Conservation (phyloP, 257 asterid genomes). For the Plantago major region DNA sequence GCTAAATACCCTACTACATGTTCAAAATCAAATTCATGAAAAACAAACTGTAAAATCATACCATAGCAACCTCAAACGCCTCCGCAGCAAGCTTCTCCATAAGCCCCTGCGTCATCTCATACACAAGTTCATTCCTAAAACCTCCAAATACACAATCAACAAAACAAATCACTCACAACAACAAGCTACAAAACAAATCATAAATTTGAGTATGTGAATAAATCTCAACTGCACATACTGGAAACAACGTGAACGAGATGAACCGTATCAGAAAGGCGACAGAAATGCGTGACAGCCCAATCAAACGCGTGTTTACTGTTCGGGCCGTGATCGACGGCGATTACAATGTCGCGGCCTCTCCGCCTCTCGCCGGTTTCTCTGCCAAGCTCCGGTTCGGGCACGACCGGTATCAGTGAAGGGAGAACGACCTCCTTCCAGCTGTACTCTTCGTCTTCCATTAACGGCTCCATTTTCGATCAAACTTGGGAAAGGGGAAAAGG, state of each 20-base stretch:
- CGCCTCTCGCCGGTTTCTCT: conserved; percentile 79
- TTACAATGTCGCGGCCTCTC: conserved; percentile 76
- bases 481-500: background rate
- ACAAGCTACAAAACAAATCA: no score
- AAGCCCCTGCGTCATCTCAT: conserved; percentile 54
- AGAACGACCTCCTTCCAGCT: conserved; percentile 71
- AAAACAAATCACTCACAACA: background rate
- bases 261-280: conserved; percentile 85
- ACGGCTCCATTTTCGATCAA: conserved; percentile 41
- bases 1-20: no score
- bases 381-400: conserved; percentile 60
- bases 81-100: conserved; percentile 87
- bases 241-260: conserved; percentile 78
- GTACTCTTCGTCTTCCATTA: conserved; percentile 78
- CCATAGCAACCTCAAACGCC: conserved; percentile 87
- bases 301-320: conserved; percentile 93
- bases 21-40: no score
- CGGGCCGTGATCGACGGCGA: conserved; percentile 90
- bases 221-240: conserved; percentile 29
- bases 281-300: conserved; percentile 83
- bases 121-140: conserved; percentile 49
- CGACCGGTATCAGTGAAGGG: conserved; percentile 55
- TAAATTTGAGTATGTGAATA: background rate
- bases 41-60: conserved; percentile 37
- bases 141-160: conserved; percentile 21